phyloP scores from a whole-genome alignment of 1,284 basidiomycete species.

The Rhodotorula sp. region DNA sequence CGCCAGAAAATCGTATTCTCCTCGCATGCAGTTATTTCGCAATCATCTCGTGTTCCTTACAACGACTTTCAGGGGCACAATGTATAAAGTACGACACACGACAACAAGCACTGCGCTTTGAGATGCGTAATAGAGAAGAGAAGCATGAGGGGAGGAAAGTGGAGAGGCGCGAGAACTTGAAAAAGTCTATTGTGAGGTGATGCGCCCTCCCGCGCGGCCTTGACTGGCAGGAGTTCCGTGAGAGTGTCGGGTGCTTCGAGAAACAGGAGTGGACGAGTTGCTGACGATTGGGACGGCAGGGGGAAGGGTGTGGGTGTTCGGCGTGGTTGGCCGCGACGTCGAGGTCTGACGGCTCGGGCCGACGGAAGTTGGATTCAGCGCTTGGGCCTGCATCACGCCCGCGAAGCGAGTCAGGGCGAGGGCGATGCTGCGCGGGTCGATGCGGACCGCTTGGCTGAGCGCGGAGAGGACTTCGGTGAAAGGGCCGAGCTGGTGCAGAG shows the following conservation, averaged over 20 bases:
- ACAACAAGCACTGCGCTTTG: no score
- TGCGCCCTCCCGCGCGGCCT: no score
- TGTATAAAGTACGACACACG: no score
- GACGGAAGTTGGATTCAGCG: not conserved
- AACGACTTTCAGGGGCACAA: not conserved
- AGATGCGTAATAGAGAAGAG: no score
- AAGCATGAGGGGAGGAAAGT: not conserved
- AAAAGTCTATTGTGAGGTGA: no score
- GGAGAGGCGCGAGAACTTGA: not conserved
- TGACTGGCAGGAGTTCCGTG: no score
- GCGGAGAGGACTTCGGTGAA: conserved; percentile 45
- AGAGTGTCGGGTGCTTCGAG: not conserved
- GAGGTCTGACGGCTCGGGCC: not conserved
- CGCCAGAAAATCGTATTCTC: no score
- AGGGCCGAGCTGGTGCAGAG: conserved; percentile 44
- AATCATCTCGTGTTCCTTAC: not conserved
- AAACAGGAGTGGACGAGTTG: no score
- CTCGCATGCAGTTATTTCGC: no score
- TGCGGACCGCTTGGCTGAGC: conserved; percentile 38
- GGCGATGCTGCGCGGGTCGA: conserved; percentile 36
- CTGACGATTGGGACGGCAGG: not conserved
- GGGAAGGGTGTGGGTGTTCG: not conserved
- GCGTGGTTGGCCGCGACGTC: not conserved
- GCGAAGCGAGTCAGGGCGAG: conserved; percentile 37
- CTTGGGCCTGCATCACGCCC: conserved; percentile 8